These are phyloP conservation scores for Phytophthora vignae DNA, from an alignment of 352 stramenopile genomes.

Conservation along the genomic window DNA sequence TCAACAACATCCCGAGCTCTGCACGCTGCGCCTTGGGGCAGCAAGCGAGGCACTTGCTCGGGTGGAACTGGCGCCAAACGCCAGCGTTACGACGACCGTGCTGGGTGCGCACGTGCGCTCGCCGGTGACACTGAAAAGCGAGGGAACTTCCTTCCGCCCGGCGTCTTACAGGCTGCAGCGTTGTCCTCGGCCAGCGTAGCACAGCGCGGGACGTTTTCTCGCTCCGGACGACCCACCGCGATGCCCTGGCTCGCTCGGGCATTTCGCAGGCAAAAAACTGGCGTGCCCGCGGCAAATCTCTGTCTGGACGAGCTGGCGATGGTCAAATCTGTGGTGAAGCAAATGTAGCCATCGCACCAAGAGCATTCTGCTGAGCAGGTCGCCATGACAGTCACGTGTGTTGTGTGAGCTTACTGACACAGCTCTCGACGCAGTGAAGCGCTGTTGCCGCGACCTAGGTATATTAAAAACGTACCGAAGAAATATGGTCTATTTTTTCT, in stretches of 20 bases:
- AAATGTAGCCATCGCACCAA: background rate
- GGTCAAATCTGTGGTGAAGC: background rate
- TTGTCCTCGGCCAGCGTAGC: slow-evolving; percentile 20
- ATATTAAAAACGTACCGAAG: no score
- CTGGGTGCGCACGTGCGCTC: background rate
- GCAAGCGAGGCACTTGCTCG: background rate
- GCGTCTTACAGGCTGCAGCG: background rate
- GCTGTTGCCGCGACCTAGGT: no score
- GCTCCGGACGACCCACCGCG: background rate
- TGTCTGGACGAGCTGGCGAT: background rate
- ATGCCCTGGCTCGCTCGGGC: background rate
- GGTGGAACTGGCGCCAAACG: background rate
- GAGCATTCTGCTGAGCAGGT: background rate
- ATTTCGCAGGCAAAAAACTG: background rate
- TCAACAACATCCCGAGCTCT: slow-evolving; percentile 23
- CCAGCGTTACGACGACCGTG: slow-evolving; percentile 2
- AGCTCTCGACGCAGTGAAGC: no score
- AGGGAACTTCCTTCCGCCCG: slow-evolving; percentile 12
- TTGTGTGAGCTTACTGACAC: background rate
- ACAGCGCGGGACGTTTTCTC: slow-evolving; percentile 19
- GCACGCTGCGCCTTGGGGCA: slow-evolving; percentile 2
- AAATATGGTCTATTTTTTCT: no score
- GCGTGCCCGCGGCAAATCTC: background rate
- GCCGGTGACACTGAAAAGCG: no score
- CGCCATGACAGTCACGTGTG: background rate